Percentiles rank a stretch among this genome's conserved stretches.
Evolutionary conservation across 208 protist species (phyloP).

Genomic region (Leishmania mexicana): DNA sequence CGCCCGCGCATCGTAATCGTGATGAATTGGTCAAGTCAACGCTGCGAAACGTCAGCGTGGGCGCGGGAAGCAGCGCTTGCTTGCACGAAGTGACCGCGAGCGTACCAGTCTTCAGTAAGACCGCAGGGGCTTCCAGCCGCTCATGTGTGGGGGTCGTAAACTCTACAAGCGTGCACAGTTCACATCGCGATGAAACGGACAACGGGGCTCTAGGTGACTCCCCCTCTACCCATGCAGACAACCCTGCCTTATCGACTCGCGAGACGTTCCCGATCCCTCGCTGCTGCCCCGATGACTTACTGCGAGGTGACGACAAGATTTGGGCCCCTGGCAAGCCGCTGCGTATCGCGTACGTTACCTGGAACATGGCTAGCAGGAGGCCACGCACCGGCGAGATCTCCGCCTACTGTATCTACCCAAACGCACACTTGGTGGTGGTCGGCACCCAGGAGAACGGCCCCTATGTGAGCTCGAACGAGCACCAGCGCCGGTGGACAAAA

Average conservation of each 20-base stretch:
- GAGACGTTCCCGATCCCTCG: constrained; percentile 72
- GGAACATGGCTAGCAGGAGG: constrained; percentile 75
- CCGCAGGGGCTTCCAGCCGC: background rate
- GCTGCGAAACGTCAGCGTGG: background rate
- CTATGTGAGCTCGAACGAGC: constrained; percentile 48
- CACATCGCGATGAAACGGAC: constrained; percentile 35
- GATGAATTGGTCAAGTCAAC: constrained; percentile 4
- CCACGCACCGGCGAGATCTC: constrained; percentile 59
- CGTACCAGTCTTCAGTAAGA: background rate
- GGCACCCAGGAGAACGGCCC: constrained; percentile 86
- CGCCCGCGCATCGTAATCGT: background rate
- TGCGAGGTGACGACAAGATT: constrained; percentile 28
- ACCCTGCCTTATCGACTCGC: constrained; percentile 2
- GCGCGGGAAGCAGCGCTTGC: background rate
- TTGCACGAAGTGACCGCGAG: background rate
- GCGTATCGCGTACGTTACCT: constrained; percentile 77
- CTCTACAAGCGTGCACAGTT: background rate
- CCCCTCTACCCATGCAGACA: constrained; percentile 18
- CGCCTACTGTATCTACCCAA: constrained; percentile 68
- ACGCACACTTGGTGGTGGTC: constrained; percentile 82
- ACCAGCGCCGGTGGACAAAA: constrained; percentile 55
- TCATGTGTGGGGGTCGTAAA: background rate
- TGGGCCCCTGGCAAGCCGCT: constrained; percentile 77
- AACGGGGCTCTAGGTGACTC: background rate
- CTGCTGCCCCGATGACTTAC: constrained; percentile 44